These are phyloP conservation scores for Amanita exitialis DNA, from an alignment of 768 basidiomycete genomes.

Conservation along the genomic window DNA sequence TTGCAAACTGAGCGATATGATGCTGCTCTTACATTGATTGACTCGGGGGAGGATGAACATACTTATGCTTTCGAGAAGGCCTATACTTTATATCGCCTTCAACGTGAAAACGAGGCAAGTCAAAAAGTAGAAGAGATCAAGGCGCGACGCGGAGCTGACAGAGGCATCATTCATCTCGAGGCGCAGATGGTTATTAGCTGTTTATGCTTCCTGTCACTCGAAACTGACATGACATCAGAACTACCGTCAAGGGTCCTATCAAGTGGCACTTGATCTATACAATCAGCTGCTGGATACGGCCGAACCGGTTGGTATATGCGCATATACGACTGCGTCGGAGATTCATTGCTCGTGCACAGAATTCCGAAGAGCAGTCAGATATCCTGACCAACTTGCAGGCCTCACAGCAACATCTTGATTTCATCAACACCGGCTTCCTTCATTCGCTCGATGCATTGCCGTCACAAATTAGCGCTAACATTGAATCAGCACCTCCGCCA, in stretches of 20 bases:
- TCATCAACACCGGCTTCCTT: slow-evolving; percentile 63
- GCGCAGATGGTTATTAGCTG: slow-evolving; percentile 61
- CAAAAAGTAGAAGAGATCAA: slow-evolving; percentile 41
- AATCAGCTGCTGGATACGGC: slow-evolving; percentile 72
- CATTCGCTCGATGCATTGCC: slow-evolving; percentile 55
- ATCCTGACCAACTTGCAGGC: slow-evolving; percentile 80
- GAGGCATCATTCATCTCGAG: slow-evolving; percentile 70
- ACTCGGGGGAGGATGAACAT: slow-evolving; percentile 17
- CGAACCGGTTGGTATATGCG: slow-evolving; percentile 48
- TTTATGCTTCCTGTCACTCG: neutral
- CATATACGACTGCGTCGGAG: neutral
- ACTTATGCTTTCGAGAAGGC: slow-evolving; percentile 55
- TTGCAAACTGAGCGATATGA: slow-evolving; percentile 81
- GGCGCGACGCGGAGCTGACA: slow-evolving; percentile 31
- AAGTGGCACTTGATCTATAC: slow-evolving; percentile 67
- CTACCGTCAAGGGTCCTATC: slow-evolving; percentile 72
- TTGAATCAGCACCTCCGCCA: slow-evolving; percentile 61
- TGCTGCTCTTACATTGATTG: slow-evolving; percentile 55
- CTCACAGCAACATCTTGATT: slow-evolving; percentile 74
- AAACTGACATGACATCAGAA: slow-evolving; percentile 30
- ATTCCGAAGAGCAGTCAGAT: slow-evolving; percentile 82
- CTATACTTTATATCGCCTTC: slow-evolving; percentile 81
- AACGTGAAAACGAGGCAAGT: slow-evolving; percentile 60
- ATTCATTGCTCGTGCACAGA: slow-evolving; percentile 27
- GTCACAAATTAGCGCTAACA: slow-evolving; percentile 32